Evolutionary conservation across 805 yeast genomes (phyloP), one percentile per base, ranked within the genome.

Genomic region (Hanseniaspora nectarophila): DNA sequence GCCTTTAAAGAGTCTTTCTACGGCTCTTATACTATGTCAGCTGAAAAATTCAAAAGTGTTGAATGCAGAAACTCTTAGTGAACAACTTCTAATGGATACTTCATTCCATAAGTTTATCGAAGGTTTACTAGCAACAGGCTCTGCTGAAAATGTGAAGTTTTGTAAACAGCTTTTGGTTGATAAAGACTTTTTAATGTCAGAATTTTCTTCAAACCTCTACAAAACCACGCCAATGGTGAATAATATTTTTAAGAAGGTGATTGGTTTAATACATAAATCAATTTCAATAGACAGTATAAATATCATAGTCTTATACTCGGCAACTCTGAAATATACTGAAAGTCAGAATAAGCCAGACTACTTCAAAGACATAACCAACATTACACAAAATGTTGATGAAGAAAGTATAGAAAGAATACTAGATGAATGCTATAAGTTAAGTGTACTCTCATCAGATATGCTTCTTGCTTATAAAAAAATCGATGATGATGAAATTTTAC

Each of bases 51-150:
- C 21, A 18, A 5, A 12, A 15, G 5, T n/a, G 9, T 2, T 13
- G 2, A 31, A 5, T 5, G 6, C 5, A 7, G 33, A 31, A 5
- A n/a, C 21, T 15, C 10, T 42, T 4, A 5, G 7, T 31, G 24
- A 42, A 4, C 2, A 18, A 8, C 7, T 42, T 13, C 8, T 49
- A 6, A 15, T 29, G 2, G 43, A 49, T 12, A 6, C 10, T 5
- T 34, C 43, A 12, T 49, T 49, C 26, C 34, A 35, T 34, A 28
- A 28, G 10, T 20, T n/a, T 12, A 33, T 49, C 10, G 46, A 49
- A 28, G 18, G 6, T 4, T 7, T 33, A 24, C n/a, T 33, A 7
- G 21, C 18, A 1, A 26, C 29, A 4, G 21, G 24, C 2, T 16
- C 28, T 26, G 18, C 10, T 12, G 38, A 18, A 13, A 15, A 18